phyloP scores from a whole-genome alignment of 2,329 filamentous ascomycete genomes.

The Penicillium verrucosum region DNA sequence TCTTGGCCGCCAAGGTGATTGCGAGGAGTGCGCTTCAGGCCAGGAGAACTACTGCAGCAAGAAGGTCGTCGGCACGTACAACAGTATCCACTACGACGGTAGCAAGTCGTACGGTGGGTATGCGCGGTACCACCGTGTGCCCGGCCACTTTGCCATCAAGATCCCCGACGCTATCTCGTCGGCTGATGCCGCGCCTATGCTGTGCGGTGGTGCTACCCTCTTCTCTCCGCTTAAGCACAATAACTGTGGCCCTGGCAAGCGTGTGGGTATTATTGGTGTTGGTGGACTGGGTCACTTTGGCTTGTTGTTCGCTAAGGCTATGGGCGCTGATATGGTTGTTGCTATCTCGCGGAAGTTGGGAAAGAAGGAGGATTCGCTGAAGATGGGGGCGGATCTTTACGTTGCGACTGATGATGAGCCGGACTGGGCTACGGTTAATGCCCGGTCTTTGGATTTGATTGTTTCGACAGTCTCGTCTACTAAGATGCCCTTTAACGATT shows the following conservation, averaged over 20 bases:
- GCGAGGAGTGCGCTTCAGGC: conserved; percentile 52
- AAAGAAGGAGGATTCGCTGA: conserved; percentile 53
- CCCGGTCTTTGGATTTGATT: conserved; percentile 53
- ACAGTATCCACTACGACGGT: conserved; percentile 46
- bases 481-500: conserved; percentile 62
- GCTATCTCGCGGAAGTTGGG: conserved; percentile 53
- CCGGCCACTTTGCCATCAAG: conserved; percentile 58
- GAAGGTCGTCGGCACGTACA: conserved; percentile 33
- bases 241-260: conserved; percentile 67
- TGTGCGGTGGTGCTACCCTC: conserved; percentile 74
- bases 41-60: conserved; percentile 37
- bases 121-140: conserved; percentile 54
- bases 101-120: conserved; percentile 66
- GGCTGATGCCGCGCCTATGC: conserved; percentile 63
- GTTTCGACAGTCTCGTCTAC: conserved; percentile 55
- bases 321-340: conserved; percentile 64
- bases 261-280: conserved; percentile 68
- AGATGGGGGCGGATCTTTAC: conserved; percentile 55
- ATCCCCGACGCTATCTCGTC: conserved; percentile 53
- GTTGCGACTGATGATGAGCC: conserved; percentile 57
- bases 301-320: conserved; percentile 66
- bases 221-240: conserved; percentile 68
- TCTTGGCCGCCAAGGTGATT: conserved; percentile 43
- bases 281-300: conserved; percentile 74
- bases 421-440: conserved; percentile 52